A percentile compares a stretch with the other conserved stretches of the same genome.
These are phyloP conservation scores for Cunninghamia lanceolata DNA, from an alignment of 75 land plant genomes.

Conservation along the genomic window DNA sequence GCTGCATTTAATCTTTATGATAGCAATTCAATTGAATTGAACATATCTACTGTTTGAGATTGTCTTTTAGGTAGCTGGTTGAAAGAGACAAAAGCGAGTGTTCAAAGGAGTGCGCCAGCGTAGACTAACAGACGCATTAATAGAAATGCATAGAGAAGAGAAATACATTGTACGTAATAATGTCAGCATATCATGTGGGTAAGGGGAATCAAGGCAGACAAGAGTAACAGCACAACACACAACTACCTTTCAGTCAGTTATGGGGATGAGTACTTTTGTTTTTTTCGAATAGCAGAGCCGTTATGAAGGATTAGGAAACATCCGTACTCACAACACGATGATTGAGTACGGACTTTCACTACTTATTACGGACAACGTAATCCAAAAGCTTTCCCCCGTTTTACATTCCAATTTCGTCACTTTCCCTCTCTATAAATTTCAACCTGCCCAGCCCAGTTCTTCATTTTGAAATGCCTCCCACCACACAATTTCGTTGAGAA, in stretches of 20 bases:
- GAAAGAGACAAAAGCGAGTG: not conserved
- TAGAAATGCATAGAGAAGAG: not conserved
- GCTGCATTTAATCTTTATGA: not conserved
- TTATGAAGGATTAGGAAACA: not conserved
- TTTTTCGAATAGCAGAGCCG: no score
- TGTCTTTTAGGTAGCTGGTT: not conserved
- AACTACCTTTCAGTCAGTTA: not conserved
- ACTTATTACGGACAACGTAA: no score
- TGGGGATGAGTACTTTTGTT: not conserved
- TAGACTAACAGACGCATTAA: not conserved
- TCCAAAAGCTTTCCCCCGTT: no score
- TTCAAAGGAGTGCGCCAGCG: not conserved
- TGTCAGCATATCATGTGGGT: constrained; percentile 2
- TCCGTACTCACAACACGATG: not conserved
- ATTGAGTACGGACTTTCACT: not conserved
- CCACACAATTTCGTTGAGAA: no score
- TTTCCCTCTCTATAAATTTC: no score
- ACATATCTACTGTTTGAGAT: no score
- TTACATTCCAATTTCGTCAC: no score
- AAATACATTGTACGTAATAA: not conserved
- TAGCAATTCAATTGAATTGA: not conserved
- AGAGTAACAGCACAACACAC: not conserved
- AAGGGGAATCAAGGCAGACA: not conserved
- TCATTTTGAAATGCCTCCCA: no score
- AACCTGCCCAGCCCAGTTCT: no score